These are phyloP conservation scores for Ordospora colligata DNA, from an alignment of 371 early-diverging fungal genomes.

Conservation along the genomic window DNA sequence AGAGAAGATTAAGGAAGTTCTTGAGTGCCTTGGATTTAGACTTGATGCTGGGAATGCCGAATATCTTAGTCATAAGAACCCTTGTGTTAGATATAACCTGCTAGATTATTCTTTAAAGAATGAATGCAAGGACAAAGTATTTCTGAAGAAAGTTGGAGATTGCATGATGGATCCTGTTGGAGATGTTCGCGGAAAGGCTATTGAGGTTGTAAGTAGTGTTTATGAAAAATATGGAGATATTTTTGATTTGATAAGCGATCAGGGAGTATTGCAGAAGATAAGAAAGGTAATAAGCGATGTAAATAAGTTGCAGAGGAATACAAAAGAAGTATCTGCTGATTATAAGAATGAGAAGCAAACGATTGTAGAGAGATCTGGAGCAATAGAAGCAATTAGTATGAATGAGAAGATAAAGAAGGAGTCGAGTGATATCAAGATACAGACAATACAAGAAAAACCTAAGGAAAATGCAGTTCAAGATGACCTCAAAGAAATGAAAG, in stretches of 20 bases:
- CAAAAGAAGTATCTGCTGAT: background rate
- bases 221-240: background rate
- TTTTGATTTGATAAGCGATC: background rate
- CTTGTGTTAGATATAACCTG: slow-evolving; percentile 33
- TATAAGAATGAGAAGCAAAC: too few relatives aligned
- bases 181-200: slow-evolving; percentile 9
- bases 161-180: slow-evolving; percentile 15
- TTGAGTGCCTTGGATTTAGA: background rate
- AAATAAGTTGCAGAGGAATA: background rate
- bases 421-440: background rate
- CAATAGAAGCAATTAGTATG: background rate
- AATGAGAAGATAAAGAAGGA: background rate
- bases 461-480: background rate
- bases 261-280: background rate
- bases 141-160: background rate
- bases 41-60: background rate
- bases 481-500: background rate
- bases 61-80: slow-evolving; percentile 31
- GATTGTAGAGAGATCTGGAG: too few relatives aligned
- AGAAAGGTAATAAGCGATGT: background rate
- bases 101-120: slow-evolving; percentile 2
- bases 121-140: background rate
- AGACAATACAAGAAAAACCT: too few relatives aligned
- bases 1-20: slow-evolving; percentile 33
- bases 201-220: background rate